A percentile compares a stretch with the other conserved stretches of the same genome.
These are phyloP conservation scores for Houttuynia cordata DNA, from an alignment of 164 flowering plant genomes.

Conservation along the genomic window DNA sequence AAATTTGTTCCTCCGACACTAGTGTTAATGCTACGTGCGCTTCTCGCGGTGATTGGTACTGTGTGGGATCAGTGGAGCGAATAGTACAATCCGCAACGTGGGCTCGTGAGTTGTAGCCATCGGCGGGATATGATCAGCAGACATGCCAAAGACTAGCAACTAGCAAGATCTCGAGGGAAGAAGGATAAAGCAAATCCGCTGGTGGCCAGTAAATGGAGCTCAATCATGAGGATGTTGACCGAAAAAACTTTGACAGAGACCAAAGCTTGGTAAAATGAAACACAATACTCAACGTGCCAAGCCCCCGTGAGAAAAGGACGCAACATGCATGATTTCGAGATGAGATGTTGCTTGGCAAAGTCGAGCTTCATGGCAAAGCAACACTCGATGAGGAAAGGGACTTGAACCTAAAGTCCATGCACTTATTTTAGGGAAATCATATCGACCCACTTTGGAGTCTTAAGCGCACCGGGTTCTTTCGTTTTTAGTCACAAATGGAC, in stretches of 20 bases:
- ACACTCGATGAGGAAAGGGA: neutral
- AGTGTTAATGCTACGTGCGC: too few species aligned
- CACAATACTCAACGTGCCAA: too few species aligned
- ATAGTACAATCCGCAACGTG: too few species aligned
- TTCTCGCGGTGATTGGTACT: too few species aligned
- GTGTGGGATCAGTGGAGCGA: too few species aligned
- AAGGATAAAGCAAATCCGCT: neutral
- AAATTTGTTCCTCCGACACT: too few species aligned
- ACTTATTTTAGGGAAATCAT: neutral
- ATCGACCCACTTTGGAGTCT: too few species aligned
- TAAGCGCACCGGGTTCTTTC: too few species aligned
- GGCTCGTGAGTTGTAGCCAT: too few species aligned
- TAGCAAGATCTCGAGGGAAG: neutral
- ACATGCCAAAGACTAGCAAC: neutral
- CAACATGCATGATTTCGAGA: neutral
- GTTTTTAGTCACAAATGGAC: too few species aligned
- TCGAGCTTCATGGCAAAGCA: neutral
- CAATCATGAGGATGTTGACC: neutral
- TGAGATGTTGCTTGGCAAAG: neutral
- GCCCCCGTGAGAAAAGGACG: neutral
- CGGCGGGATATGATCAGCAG: neutral
- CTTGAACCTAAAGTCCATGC: too few species aligned
- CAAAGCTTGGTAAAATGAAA: too few species aligned
- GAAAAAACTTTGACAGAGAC: neutral
- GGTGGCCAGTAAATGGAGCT: neutral